Base-by-base conservation (phyloP, 805 yeast species). In the Ogataea nitratoaversa region DNA sequence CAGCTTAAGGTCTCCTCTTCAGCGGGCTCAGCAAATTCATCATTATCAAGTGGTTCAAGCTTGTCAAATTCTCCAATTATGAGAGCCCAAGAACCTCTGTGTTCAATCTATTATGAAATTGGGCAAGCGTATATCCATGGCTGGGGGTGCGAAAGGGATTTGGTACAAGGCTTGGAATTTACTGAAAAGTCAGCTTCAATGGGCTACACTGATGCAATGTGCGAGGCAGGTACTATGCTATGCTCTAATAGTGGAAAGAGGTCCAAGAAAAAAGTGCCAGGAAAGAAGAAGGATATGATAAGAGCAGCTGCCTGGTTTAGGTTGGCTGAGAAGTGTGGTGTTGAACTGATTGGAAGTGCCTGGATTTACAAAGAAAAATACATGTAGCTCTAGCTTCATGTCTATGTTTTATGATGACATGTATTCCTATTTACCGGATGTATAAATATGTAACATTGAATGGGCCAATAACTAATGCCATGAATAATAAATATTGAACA, bases 321-420 rank as follows among this genome's bases (percentile, higher is more conserved):
- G 31, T 61, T 77, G 24, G 83, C 86, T 13, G 88, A 79, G 38
- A 62, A 70, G 22, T 70, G 72, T 47, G 89, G 89, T 3, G 73
- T 72, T 18, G 72, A 70, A 47, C 62, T 79, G 40, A 72, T 79
- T 19, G 90, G 89, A 0, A 78, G 82, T 42, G 75, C 79, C 44
- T 84, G 91, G 91, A 81, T 83, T 27, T 78, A 82, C 63, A 83
- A 81, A 58, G 78, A 76, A 34, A 83, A 82, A 64, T 83, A 84
- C 13, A 11, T 34, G 23, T 34, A 25, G 25, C n/a, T n/a, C n/a
- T n/a, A 14, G 13, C n/a, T 34, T 27, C 11, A 19, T 14, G 19
- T 8, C 17, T 24, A 29, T 27, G 14, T 35, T 29, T 30, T 8
- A 29, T 29, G 32, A 13, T n/a, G 14, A 29, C 9, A 11, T n/a